A percentile compares a stretch with the other conserved stretches of the same genome.
phyloP scores from a whole-genome alignment of 2,329 filamentous ascomycete genomes.

The Dothiorella sarmentorum region DNA sequence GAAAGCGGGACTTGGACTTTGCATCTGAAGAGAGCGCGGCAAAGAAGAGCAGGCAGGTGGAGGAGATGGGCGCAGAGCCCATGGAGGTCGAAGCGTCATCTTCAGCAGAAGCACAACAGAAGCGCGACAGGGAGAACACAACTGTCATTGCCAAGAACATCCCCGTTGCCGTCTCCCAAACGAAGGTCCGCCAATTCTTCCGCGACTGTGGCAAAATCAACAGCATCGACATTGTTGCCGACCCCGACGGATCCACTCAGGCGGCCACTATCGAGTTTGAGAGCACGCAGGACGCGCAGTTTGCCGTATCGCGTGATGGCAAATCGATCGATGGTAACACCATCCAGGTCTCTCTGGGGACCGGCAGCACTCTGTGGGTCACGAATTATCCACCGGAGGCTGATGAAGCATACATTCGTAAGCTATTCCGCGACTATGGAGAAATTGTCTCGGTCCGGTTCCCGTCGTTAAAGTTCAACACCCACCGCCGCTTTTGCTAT shows the following conservation, averaged over 20 bases:
- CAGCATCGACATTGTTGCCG: conserved; percentile 65
- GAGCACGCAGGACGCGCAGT: conserved; percentile 72
- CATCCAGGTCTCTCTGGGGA: conserved; percentile 71
- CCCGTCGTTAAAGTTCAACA: conserved; percentile 86
- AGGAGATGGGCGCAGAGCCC: conserved; percentile 24
- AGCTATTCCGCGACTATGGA: conserved; percentile 67
- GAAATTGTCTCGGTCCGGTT: conserved; percentile 82
- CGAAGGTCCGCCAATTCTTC: conserved; percentile 83
- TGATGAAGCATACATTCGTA: conserved; percentile 65
- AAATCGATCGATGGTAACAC: conserved; percentile 72
- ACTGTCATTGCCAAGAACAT: conserved; percentile 78
- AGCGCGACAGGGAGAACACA: conserved; percentile 83
- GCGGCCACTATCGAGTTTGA: conserved; percentile 84
- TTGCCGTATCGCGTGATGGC: conserved; percentile 75
- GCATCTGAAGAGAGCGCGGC: conserved; percentile 50
- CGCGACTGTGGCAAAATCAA: conserved; percentile 84
- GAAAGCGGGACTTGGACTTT: conserved; percentile 67
- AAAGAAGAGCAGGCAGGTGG: conserved; percentile 63
- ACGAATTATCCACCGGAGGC: conserved; percentile 82
- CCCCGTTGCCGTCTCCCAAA: conserved; percentile 65
- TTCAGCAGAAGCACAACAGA: conserved; percentile 20
- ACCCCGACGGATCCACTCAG: conserved; percentile 51
- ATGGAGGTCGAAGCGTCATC: conserved; percentile 19
- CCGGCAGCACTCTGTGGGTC: conserved; percentile 79
- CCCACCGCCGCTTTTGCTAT: conserved; percentile 90